phyloP scores from a whole-genome alignment of 441 rosid genomes.

The Raphanus hybrid region DNA sequence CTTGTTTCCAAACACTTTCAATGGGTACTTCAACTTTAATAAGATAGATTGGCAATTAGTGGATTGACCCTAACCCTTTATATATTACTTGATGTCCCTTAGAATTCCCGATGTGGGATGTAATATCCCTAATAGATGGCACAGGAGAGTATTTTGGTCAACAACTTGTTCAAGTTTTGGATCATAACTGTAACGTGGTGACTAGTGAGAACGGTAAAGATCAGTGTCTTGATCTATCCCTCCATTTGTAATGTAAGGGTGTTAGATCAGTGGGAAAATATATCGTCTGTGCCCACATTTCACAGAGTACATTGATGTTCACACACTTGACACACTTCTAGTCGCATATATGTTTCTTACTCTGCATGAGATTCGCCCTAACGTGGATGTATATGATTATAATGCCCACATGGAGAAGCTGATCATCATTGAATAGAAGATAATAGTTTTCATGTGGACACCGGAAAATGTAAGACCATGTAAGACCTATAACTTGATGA shows the following conservation, averaged over 20 bases:
- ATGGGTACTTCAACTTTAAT: too few species aligned
- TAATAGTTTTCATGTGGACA: constrained; percentile 12
- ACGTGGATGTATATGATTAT: not conserved
- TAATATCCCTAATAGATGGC: too few species aligned
- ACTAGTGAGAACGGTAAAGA: constrained; percentile 43
- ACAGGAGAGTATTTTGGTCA: constrained; percentile 45
- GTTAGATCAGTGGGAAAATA: not conserved
- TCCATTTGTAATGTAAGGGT: constrained; percentile 58
- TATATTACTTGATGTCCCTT: too few species aligned
- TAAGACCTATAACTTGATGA: not conserved
- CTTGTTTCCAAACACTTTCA: too few species aligned
- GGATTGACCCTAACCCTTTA: too few species aligned
- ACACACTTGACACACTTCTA: not conserved
- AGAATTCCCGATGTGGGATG: too few species aligned
- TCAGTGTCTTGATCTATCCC: constrained; percentile 74
- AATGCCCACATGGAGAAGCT: constrained; percentile 15
- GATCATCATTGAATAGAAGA: not conserved
- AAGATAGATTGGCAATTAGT: too few species aligned
- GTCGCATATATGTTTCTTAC: not conserved
- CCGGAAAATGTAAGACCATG: not conserved
- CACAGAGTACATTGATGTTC: not conserved
- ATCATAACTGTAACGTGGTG: constrained; percentile 29
- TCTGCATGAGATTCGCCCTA: not conserved
- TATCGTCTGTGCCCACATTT: not conserved
- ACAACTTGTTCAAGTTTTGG: constrained; percentile 29